Base-by-base conservation (phyloP, 2,329 filamentous ascomycete species). In the Fusarium robinianum region DNA sequence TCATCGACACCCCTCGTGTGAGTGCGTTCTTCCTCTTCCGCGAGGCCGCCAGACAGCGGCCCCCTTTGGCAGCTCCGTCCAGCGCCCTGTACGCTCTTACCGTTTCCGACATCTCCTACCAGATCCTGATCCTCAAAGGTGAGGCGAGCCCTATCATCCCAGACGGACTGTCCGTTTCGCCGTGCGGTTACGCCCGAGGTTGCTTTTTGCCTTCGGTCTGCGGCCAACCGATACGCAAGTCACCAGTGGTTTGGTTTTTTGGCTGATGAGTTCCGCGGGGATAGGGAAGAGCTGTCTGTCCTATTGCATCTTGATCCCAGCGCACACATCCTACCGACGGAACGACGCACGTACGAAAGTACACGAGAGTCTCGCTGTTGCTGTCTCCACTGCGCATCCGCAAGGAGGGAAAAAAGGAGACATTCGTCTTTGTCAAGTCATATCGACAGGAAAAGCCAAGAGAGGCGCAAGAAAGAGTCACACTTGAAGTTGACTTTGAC, bases 241-340 rank as follows among this genome's bases (percentile, higher is more conserved):
- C n/a, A n/a, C n/a, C 38, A 41, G 26, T 22, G 38, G 31, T 52
- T 40, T 24, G 42, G 31, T 36, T 24, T 32, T 49, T 36, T 49
- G 32, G 25, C 21, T 9, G 24, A 21, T 39, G 33, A 32, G 40
- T 34, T 33, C 42, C 17, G 51, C n/a, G 23, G 18, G n/a, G 17
- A 50, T 50, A 53, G 45, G 53, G 50, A 49, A 22, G 44, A 50
- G 26, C 45, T 53, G 35, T 53, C 41, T 37, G 27, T 45, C 21
- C 19, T 21, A 34, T 25, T 29, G 50, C 43, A 49, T 21, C 16
- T 35, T 48, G 32, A 25, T n/a, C n/a, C n/a, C n/a, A n/a, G n/a
- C n/a, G n/a, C n/a, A n/a, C n/a, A n/a, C n/a, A n/a, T n/a, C n/a
- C n/a, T n/a, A n/a, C n/a, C n/a, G n/a, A n/a, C n/a, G n/a, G n/a